These are phyloP conservation scores for Sordariomycetes sp. DNA, from an alignment of 2,329 filamentous ascomycete genomes.

Conservation along the genomic window DNA sequence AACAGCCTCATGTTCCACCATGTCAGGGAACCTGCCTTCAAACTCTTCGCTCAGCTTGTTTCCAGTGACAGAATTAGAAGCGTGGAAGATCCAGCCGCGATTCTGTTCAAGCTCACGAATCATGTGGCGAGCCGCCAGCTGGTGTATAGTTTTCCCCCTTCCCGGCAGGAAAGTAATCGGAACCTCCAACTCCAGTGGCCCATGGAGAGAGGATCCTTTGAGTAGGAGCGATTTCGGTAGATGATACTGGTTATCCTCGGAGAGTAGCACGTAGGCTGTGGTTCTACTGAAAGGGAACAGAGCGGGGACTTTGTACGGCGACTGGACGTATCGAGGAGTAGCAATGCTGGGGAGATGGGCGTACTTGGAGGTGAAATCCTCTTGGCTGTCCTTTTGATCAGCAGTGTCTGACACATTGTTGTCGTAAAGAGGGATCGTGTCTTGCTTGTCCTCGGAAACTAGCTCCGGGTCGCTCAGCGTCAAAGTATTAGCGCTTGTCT, in stretches of 20 bases:
- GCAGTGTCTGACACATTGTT: constrained; percentile 30
- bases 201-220: constrained; percentile 44
- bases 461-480: too few relatives aligned
- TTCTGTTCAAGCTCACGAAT: constrained; percentile 62
- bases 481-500: background rate
- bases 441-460: constrained; percentile 23
- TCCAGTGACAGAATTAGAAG: constrained; percentile 31
- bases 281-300: constrained; percentile 60
- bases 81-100: constrained; percentile 54
- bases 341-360: constrained; percentile 42
- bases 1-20: constrained; percentile 59
- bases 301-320: constrained; percentile 52
- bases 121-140: constrained; percentile 60
- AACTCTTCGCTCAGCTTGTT: constrained; percentile 35
- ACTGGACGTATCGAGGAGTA: constrained; percentile 51
- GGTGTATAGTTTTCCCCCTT: constrained; percentile 51
- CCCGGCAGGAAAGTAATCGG: constrained; percentile 42
- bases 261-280: constrained; percentile 56
- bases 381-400: constrained; percentile 15
- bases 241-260: constrained; percentile 31
- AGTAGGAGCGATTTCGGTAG: constrained; percentile 46
- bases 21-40: constrained; percentile 41
- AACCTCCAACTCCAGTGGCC: constrained; percentile 55
- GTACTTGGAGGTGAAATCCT: constrained; percentile 23
- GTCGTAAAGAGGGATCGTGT: constrained; percentile 36